phyloP scores from a whole-genome alignment of 805 yeast genomes.

The Candida sphagnicola region DNA sequence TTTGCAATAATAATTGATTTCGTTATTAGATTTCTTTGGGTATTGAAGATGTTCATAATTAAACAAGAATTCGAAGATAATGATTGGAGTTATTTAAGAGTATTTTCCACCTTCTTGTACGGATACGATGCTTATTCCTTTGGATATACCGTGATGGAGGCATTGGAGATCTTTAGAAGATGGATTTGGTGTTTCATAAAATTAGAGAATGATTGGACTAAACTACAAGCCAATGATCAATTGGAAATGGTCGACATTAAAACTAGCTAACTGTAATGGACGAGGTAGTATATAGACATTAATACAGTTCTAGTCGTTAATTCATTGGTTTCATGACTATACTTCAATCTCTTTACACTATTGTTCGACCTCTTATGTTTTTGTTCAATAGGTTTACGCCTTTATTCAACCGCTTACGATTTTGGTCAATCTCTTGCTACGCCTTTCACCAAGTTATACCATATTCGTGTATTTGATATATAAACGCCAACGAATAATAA shows the following conservation, averaged over 20 bases:
- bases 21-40: slow-evolving; percentile 72
- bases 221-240: slow-evolving; percentile 13
- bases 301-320: no score
- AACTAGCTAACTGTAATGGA: background rate
- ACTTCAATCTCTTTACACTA: no score
- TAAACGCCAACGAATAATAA: background rate
- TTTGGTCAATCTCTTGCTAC: no score
- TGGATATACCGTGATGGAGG: slow-evolving; percentile 65
- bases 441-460: background rate
- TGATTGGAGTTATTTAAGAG: slow-evolving; percentile 10
- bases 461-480: background rate
- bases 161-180: slow-evolving; percentile 75
- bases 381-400: no score
- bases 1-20: slow-evolving; percentile 59
- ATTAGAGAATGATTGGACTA: slow-evolving; percentile 68
- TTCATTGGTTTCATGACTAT: no score
- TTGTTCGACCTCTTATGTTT: no score
- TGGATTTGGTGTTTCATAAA: slow-evolving; percentile 88
- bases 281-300: background rate
- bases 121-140: slow-evolving; percentile 39
- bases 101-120: slow-evolving; percentile 27
- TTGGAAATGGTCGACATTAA: slow-evolving; percentile 4
- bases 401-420: no score
- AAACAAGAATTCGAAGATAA: slow-evolving; percentile 17
- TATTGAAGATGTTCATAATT: slow-evolving; percentile 47